Evolutionary conservation across 1,284 basidiomycete genomes (phyloP), one percentile per base, ranked within the genome.

Genomic region (Heterobasidion irregulare): DNA sequence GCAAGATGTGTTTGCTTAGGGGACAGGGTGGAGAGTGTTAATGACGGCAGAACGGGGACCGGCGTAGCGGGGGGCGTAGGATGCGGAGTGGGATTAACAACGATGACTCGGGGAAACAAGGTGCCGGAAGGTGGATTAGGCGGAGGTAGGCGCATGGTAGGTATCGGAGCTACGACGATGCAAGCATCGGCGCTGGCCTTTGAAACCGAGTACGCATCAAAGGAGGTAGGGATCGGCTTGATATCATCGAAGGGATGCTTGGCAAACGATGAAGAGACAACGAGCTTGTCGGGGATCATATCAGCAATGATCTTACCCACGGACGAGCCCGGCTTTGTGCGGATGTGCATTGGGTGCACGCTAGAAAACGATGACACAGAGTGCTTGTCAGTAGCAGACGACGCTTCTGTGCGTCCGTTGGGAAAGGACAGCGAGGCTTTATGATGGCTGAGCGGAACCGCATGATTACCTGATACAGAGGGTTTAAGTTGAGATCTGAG

Each of bases 41-140:
- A 10, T n/a, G 32, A 35, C 16, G 18, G 18, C 46, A 58, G 62
- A 33, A 59, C 54, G 56, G 68, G 60, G 58, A 66, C 63, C 1
- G 79, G 79, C 1, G 79, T 79, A 2, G 75, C 73, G 1, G 78
- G 80, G 6, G 82, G 81, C 2, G 82, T 82, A 2, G 79, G 79
- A 63, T 79, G 80, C 8, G 76, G 77, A 1, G 78, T 78, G 36
- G 74, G 74, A 59, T 82, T 78, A 8, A 82, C 78, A 35, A 84
- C 72, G 15, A 82, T 74, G 9, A 82, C 76, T 32, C 73, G 73
- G 10, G 80, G 78, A 53, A 73, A 76, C 6, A 60, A 55, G 9
- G 62, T 50, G 38, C 55, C 56, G 41, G 53, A 46, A 36, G 62
- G 54, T 35, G 68, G 64, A 58, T 69, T 26, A 32, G 68, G 65